Conservation (phyloP, 1,284 basidiomycete genomes). For the Laetiporus sulphureus region DNA sequence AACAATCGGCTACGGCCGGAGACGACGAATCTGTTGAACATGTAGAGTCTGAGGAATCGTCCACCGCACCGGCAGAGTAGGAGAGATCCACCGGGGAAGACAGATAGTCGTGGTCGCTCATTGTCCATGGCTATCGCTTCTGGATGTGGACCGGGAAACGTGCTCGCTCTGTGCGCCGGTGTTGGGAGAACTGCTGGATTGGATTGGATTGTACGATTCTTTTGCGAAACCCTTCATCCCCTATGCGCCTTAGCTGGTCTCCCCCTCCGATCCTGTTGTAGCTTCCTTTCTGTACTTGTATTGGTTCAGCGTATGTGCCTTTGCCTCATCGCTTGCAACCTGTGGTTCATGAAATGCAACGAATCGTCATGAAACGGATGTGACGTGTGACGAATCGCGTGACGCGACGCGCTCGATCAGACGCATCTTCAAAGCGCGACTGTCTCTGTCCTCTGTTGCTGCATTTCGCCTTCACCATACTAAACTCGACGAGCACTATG, state of each 20-base stretch:
- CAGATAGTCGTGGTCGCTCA: neutral
- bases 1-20: slow-evolving; percentile 12
- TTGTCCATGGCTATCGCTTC: neutral
- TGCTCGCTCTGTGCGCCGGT: slow-evolving; percentile 1
- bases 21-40: neutral
- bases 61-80: slow-evolving; percentile 9
- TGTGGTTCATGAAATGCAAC: no score
- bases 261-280: slow-evolving; percentile 1
- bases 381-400: slow-evolving; percentile 8
- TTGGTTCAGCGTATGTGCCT: no score
- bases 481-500: slow-evolving; percentile 1
- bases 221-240: slow-evolving; percentile 3
- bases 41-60: neutral
- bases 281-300: no score
- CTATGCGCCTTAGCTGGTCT: slow-evolving; percentile 3
- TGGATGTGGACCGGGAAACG: neutral
- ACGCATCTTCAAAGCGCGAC: neutral
- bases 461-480: neutral
- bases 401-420: slow-evolving; percentile 1
- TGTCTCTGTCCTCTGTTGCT: neutral
- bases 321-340: no score
- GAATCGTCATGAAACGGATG: neutral
- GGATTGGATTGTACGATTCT: neutral
- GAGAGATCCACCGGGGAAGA: slow-evolving; percentile 3
- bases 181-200: neutral